Conservation (phyloP, 352 stramenopile species). For the Phytophthora constricta region DNA sequence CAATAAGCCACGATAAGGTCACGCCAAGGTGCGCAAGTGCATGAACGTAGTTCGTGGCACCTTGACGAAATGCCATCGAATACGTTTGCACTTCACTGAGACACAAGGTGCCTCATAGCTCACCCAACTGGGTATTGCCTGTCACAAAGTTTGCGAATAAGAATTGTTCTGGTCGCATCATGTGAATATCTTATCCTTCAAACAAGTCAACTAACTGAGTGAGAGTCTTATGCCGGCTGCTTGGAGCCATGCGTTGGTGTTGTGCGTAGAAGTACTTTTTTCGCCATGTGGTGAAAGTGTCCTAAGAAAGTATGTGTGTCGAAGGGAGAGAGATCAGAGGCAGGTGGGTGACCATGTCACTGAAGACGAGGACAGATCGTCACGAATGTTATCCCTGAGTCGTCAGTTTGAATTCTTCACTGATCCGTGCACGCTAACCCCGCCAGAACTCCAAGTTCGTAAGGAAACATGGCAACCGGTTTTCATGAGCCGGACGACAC, state of each 20-base stretch:
- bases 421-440: conserved; percentile 11
- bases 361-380: conserved; percentile 10
- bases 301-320: too few species aligned
- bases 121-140: too few species aligned
- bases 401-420: conserved; percentile 29
- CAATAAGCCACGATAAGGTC: too few species aligned
- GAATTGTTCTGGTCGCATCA: too few species aligned
- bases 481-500: not conserved
- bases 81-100: too few species aligned
- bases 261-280: too few species aligned
- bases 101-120: too few species aligned
- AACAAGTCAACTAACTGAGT: not conserved
- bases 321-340: conserved; percentile 4
- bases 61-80: too few species aligned
- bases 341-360: not conserved
- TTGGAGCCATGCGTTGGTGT: not conserved
- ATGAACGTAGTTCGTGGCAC: too few species aligned
- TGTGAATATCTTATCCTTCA: not conserved
- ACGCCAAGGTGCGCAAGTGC: too few species aligned
- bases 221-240: conserved; percentile 23
- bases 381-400: not conserved
- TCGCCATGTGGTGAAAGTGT: conserved; percentile 9
- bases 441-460: not conserved
- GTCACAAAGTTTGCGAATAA: not conserved
- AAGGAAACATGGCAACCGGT: not conserved